These are phyloP conservation scores for Corinectria fuckeliana DNA, from an alignment of 2,329 filamentous ascomycete species.

Conservation along the genomic window DNA sequence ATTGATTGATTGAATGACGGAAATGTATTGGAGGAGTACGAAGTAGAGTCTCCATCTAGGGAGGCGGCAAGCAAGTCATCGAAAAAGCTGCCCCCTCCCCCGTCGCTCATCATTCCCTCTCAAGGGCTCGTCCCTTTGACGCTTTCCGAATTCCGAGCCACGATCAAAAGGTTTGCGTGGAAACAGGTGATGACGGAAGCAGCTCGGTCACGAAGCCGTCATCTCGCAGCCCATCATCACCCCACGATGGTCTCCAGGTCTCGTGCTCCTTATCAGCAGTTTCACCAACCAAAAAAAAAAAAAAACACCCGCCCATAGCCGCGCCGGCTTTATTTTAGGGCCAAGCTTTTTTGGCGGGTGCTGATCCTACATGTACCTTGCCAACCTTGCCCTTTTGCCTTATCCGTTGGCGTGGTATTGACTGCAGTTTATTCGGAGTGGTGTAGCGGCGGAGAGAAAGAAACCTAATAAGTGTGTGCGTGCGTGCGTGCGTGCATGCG, in stretches of 20 bases:
- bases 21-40: too few species aligned
- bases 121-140: background rate
- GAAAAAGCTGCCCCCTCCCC: background rate
- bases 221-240: slow-evolving; percentile 14
- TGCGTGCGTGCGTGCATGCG: background rate
- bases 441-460: background rate
- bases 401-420: background rate
- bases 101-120: background rate
- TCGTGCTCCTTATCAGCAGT: slow-evolving; percentile 20
- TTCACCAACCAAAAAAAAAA: background rate
- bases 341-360: background rate
- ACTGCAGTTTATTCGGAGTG: background rate
- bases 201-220: slow-evolving; percentile 7
- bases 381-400: too few species aligned
- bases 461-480: too few species aligned
- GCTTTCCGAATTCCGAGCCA: background rate
- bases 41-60: too few species aligned
- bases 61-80: background rate
- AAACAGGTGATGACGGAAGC: background rate
- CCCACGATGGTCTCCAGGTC: slow-evolving; percentile 5
- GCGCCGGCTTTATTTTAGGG: background rate
- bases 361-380: background rate
- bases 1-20: background rate
- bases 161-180: background rate
- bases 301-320: background rate